phyloP scores from a whole-genome alignment of 164 flowering plant species.

The Santalum album region DNA sequence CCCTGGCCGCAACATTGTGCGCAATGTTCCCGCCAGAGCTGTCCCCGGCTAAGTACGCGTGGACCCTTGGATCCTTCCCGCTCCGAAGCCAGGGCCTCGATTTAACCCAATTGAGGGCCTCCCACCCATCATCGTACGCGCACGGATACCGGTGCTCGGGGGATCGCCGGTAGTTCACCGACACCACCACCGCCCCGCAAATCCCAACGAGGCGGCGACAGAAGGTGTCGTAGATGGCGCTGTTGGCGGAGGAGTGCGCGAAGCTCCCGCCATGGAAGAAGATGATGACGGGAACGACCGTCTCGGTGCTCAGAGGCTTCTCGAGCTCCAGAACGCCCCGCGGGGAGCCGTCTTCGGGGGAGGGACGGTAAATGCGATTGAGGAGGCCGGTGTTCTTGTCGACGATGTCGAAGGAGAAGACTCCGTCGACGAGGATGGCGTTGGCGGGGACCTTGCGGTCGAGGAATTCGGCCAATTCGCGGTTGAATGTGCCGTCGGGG shows the following conservation, averaged over 20 bases:
- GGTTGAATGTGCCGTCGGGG: constrained; percentile 62
- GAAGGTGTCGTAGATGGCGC: constrained; percentile 63
- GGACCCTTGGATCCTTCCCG: constrained; percentile 42
- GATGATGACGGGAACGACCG: constrained; percentile 50
- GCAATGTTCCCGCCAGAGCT: constrained; percentile 71
- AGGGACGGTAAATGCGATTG: constrained; percentile 38
- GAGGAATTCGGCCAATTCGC: constrained; percentile 54
- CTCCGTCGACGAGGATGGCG: constrained; percentile 50
- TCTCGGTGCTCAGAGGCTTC: constrained; percentile 41
- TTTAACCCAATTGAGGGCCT: constrained; percentile 57
- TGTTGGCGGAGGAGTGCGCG: constrained; percentile 64
- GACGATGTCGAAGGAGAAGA: constrained; percentile 52
- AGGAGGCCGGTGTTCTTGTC: constrained; percentile 42
- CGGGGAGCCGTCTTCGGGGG: constrained; percentile 22
- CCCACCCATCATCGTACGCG: constrained; percentile 74
- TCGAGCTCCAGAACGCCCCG: constrained; percentile 44
- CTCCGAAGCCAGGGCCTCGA: constrained; percentile 56
- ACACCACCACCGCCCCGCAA: constrained; percentile 58
- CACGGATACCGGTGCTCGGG: constrained; percentile 57
- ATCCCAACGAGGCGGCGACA: constrained; percentile 49
- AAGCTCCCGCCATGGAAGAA: constrained; percentile 78
- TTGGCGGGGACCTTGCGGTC: constrained; percentile 61
- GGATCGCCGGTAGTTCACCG: constrained; percentile 58
- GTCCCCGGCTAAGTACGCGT: constrained; percentile 59
- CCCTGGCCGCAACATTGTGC: constrained; percentile 55